phyloP scores from a whole-genome alignment of 106 monocot species.

The Apostasia ramifera region DNA sequence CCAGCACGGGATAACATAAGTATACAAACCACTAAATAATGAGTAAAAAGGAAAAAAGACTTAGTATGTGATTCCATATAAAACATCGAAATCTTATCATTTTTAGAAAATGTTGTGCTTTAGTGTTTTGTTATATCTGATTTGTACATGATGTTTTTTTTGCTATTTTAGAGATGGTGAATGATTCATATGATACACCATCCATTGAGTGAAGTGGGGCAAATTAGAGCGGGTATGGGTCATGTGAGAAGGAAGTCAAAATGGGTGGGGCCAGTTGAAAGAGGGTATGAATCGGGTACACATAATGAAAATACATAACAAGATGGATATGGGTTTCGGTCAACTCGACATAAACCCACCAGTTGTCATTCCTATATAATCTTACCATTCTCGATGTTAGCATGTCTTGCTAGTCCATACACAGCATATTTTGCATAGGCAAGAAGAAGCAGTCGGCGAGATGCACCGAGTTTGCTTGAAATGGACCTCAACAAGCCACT shows the following conservation, averaged over 20 bases:
- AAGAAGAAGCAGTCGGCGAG: slow-evolving; percentile 53
- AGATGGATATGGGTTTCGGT: no score
- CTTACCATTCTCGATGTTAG: slow-evolving; percentile 33
- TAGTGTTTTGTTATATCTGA: no score
- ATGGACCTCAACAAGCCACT: slow-evolving; percentile 85
- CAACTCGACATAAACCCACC: neutral
- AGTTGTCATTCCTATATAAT: neutral
- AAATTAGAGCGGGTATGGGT: neutral
- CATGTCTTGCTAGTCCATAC: slow-evolving; percentile 43
- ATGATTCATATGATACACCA: no score
- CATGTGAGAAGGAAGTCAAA: neutral
- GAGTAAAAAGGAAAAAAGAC: no score
- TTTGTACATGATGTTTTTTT: no score
- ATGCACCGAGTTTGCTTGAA: slow-evolving; percentile 65
- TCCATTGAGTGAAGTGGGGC: no score
- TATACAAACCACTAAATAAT: no score
- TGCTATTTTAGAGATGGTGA: no score
- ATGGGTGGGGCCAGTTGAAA: neutral
- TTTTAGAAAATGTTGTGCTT: no score
- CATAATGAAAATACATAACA: neutral
- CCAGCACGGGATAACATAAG: no score
- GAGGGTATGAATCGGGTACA: neutral
- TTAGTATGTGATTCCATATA: no score
- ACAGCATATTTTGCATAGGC: slow-evolving; percentile 75
- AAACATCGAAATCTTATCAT: no score